Percentiles rank a stretch among this genome's conserved stretches.
phyloP scores from a whole-genome alignment of 2,329 filamentous ascomycete species.

The Emergomyces orientalis region DNA sequence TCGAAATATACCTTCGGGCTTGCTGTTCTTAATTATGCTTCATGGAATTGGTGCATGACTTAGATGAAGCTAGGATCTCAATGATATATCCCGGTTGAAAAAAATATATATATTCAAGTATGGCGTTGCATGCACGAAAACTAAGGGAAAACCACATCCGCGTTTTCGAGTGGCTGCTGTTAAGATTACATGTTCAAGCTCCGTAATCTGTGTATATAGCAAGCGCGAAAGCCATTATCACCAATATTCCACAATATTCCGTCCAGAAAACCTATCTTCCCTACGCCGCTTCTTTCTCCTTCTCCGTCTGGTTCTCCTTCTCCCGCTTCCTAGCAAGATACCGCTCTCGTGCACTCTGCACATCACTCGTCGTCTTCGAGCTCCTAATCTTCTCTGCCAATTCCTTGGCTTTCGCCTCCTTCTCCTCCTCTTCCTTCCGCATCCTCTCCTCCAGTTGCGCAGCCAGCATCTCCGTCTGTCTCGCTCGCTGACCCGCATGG shows the following conservation, averaged over 20 bases:
- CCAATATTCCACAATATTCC: not conserved
- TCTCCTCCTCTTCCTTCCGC: slow-evolving; percentile 49
- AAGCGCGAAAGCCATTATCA: not conserved
- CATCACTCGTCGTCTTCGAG: slow-evolving; percentile 48
- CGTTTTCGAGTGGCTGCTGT: too few relatives aligned
- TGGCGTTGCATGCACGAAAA: too few relatives aligned
- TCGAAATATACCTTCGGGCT: not conserved
- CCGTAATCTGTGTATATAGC: not conserved
- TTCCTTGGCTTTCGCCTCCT: slow-evolving; percentile 45
- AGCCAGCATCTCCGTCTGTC: slow-evolving; percentile 53
- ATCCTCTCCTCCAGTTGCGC: slow-evolving; percentile 49
- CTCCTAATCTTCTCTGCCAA: slow-evolving; percentile 50
- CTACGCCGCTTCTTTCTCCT: slow-evolving; percentile 29
- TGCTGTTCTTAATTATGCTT: not conserved
- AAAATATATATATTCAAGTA: not conserved
- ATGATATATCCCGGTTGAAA: not conserved
- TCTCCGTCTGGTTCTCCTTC: slow-evolving; percentile 34
- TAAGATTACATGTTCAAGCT: too few relatives aligned
- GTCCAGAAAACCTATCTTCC: not conserved
- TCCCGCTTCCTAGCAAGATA: slow-evolving; percentile 54
- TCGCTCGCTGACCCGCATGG: slow-evolving; percentile 40
- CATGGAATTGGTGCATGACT: not conserved
- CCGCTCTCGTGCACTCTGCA: slow-evolving; percentile 52
- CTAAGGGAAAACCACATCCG: too few relatives aligned
- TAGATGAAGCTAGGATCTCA: not conserved